These are phyloP conservation scores for Papiliotrema terrestris DNA, from an alignment of 1,284 basidiomycete species.

Conservation along the genomic window DNA sequence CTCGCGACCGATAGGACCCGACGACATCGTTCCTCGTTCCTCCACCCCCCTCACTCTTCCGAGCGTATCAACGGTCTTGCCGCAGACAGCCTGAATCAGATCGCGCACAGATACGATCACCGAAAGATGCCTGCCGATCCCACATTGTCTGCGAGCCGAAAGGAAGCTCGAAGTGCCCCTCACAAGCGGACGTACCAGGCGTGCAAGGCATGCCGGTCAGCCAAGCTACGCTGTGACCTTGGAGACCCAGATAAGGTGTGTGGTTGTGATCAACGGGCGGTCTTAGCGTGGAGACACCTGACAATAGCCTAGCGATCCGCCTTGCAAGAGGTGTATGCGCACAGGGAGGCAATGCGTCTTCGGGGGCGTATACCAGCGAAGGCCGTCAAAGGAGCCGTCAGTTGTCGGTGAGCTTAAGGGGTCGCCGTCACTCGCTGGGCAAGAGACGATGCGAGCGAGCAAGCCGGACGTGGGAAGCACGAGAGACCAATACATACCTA, in stretches of 20 bases:
- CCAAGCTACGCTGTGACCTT: conserved; percentile 1
- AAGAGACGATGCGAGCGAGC: not conserved
- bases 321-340: conserved; percentile 16
- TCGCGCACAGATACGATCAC: too few species aligned
- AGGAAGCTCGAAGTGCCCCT: not conserved
- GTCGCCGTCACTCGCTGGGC: not conserved
- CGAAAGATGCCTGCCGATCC: not conserved
- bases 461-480: too few species aligned
- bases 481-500: too few species aligned
- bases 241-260: not conserved
- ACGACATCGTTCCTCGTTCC: too few species aligned
- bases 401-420: not conserved
- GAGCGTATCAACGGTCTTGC: too few species aligned
- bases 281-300: too few species aligned
- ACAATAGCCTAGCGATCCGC: not conserved
- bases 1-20: too few species aligned
- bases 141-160: not conserved
- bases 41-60: too few species aligned
- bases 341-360: conserved; percentile 18
- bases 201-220: not conserved
- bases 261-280: too few species aligned
- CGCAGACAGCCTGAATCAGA: too few species aligned
- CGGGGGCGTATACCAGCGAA: conserved; percentile 5
- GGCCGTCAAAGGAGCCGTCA: not conserved
- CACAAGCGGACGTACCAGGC: conserved; percentile 1